A percentile compares a stretch with the other conserved stretches of the same genome.
Evolutionary conservation across 2,329 filamentous ascomycete species (phyloP).

Genomic region (Aspergillus sp.): DNA sequence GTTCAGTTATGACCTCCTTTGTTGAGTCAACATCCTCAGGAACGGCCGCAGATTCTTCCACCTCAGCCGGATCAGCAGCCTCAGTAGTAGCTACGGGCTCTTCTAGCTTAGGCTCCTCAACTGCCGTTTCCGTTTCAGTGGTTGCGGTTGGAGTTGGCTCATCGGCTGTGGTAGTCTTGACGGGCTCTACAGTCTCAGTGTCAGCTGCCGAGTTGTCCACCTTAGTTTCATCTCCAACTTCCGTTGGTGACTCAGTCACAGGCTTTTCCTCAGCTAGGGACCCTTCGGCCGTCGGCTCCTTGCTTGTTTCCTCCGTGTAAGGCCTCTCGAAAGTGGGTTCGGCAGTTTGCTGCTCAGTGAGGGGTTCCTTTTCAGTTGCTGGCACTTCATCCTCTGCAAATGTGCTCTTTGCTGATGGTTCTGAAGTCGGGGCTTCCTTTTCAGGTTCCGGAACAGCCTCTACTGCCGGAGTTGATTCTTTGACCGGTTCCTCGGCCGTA

Average conservation of each 20-base stretch:
- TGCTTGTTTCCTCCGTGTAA: not conserved
- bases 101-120: not conserved
- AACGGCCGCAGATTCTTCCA: not conserved
- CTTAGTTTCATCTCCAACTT: not conserved
- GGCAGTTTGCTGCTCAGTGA: not conserved
- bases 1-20: not conserved
- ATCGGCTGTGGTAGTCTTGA: not conserved
- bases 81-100: not conserved
- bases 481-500: not conserved
- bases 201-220: not conserved
- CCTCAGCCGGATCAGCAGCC: not conserved
- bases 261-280: not conserved
- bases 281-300: not conserved
- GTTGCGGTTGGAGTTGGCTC: not conserved
- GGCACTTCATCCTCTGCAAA: not conserved
- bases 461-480: not conserved
- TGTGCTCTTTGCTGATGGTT: not conserved
- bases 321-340: not conserved
- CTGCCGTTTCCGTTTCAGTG: not conserved
- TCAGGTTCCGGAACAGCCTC: not conserved
- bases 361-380: not conserved
- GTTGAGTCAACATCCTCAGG: not conserved
- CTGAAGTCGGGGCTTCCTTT: not conserved
- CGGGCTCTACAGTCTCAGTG: not conserved
- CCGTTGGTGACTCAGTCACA: not conserved